Conservation (phyloP, 768 basidiomycete genomes). For the Amanita jacksonii region DNA sequence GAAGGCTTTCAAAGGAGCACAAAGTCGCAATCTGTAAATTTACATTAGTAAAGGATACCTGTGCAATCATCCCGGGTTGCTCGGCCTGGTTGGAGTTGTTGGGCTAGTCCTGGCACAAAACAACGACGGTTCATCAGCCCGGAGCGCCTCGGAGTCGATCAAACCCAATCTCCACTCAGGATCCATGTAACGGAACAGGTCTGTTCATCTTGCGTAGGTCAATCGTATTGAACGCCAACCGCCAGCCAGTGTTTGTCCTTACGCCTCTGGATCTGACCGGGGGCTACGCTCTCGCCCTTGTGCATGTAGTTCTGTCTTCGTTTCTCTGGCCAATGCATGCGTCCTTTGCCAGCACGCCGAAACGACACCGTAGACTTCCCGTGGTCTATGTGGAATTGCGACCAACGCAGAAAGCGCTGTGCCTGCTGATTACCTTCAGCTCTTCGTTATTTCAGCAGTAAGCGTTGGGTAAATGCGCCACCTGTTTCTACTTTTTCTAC, state of each 20-base stretch:
- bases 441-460: too few relatives aligned
- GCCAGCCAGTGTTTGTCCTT: conserved; percentile 31
- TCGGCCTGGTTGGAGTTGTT: neutral
- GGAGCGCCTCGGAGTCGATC: conserved; percentile 18
- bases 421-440: too few relatives aligned
- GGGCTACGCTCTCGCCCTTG: conserved; percentile 34
- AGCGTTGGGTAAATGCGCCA: too few relatives aligned
- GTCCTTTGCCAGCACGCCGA: conserved; percentile 32
- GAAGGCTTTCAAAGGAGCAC: too few relatives aligned
- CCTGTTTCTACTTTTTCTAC: too few relatives aligned
- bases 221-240: conserved; percentile 17
- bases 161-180: conserved; percentile 16
- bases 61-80: neutral
- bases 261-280: conserved; percentile 18
- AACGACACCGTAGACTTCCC: too few relatives aligned
- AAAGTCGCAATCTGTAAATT: too few relatives aligned
- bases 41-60: too few relatives aligned
- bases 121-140: neutral
- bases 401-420: too few relatives aligned
- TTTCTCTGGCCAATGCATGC: conserved; percentile 41
- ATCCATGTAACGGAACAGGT: too few relatives aligned
- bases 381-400: too few relatives aligned
- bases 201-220: conserved; percentile 28
- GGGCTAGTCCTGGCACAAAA: neutral
- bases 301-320: conserved; percentile 41